These are phyloP conservation scores for Kernera saxatilis DNA, from an alignment of 345 rosid species.

Conservation along the genomic window DNA sequence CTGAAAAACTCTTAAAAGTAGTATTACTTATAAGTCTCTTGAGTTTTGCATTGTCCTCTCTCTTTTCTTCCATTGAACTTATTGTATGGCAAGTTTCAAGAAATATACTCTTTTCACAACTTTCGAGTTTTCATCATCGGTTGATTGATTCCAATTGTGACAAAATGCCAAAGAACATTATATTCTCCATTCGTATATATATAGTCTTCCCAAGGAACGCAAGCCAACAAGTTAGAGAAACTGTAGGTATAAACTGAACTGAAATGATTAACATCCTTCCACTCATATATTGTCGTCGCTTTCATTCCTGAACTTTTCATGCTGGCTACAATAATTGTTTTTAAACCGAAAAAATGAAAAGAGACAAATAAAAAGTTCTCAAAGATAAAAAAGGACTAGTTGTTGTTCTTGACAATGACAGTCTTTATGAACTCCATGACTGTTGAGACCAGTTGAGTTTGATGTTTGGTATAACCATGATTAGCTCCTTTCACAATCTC, in stretches of 20 bases:
- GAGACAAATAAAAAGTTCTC: no score
- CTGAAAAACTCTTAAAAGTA: background rate
- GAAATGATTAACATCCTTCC: no score
- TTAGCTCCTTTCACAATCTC: slow-evolving; percentile 55
- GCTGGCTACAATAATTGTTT: no score
- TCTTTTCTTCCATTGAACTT: background rate
- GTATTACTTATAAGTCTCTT: background rate
- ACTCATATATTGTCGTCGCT: no score
- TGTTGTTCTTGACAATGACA: background rate
- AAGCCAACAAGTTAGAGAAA: no score
- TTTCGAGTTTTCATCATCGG: background rate
- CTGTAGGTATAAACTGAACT: no score
- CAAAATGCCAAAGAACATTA: background rate
- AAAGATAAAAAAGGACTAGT: background rate
- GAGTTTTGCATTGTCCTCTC: background rate
- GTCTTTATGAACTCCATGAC: slow-evolving; percentile 48
- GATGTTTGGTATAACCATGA: slow-evolving; percentile 53
- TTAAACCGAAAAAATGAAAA: no score
- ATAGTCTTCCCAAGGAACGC: no score
- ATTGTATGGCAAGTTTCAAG: background rate
- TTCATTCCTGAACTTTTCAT: no score
- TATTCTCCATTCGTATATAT: background rate
- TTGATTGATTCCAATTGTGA: background rate
- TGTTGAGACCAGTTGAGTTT: slow-evolving; percentile 38
- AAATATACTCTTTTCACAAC: background rate